phyloP scores from a whole-genome alignment of 208 protist species.

The Phytomonas francai region DNA sequence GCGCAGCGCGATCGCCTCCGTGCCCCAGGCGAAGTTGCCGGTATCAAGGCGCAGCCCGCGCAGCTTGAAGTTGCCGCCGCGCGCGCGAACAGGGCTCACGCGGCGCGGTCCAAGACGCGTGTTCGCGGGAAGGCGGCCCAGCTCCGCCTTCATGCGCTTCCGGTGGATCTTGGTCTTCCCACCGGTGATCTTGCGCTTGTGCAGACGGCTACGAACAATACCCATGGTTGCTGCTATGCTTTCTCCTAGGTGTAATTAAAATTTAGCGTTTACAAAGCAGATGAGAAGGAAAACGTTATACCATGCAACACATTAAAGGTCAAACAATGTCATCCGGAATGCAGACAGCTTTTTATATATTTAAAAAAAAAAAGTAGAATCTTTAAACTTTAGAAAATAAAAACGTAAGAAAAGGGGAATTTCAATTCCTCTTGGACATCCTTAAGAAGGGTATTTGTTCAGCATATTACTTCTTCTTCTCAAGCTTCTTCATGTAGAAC shows the following conservation, averaged over 20 bases:
- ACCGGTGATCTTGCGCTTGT: constrained; percentile 98
- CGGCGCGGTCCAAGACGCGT: constrained; percentile 94
- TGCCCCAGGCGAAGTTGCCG: constrained; percentile 98
- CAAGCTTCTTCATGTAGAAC: constrained; percentile 98
- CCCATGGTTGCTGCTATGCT: constrained; percentile 71
- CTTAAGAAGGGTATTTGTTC: constrained; percentile 2
- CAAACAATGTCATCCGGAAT: neutral
- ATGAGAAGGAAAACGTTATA: neutral
- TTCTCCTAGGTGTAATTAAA: neutral
- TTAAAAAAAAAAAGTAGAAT: constrained; percentile 18
- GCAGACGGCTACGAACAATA: constrained; percentile 95
- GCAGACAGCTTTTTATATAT: neutral
- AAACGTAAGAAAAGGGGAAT: no score
- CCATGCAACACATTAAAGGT: neutral
- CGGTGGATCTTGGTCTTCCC: constrained; percentile 90
- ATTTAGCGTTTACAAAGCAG: neutral
- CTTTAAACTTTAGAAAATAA: no score
- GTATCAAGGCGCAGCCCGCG: constrained; percentile 97
- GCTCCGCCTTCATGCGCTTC: constrained; percentile 96
- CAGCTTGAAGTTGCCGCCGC: constrained; percentile 98
- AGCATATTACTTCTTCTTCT: constrained; percentile 84
- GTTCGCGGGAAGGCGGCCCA: constrained; percentile 95
- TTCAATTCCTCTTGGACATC: no score
- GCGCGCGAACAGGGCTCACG: constrained; percentile 92
- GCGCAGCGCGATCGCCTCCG: constrained; percentile 85